Conservation (phyloP, 2,329 filamentous ascomycete genomes). For the Bimuria novae-zelandiae region DNA sequence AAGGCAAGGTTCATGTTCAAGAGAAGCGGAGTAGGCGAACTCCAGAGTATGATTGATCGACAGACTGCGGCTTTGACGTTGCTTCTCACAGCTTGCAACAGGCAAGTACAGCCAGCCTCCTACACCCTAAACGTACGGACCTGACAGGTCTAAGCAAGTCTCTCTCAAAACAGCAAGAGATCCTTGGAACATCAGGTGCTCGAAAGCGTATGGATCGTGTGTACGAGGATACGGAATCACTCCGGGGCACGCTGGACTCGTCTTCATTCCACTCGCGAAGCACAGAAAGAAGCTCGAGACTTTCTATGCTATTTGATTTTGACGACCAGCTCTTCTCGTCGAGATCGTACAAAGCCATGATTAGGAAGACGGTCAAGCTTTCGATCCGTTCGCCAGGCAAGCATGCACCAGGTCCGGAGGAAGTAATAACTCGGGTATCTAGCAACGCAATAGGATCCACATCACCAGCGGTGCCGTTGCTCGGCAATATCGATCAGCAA, state of each 20-base stretch:
- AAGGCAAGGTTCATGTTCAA: conserved; percentile 17
- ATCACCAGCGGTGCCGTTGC: neutral
- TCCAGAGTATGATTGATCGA: conserved; percentile 19
- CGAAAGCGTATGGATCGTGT: conserved; percentile 6
- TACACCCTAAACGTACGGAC: too few species aligned
- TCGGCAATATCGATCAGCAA: neutral
- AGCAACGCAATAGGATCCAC: neutral
- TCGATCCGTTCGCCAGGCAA: neutral
- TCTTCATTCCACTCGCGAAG: conserved; percentile 8
- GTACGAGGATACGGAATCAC: conserved; percentile 14
- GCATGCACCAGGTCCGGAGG: neutral
- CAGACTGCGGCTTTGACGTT: conserved; percentile 20
- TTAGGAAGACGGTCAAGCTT: conserved; percentile 11
- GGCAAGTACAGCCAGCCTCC: too few species aligned
- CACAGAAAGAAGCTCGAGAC: conserved; percentile 16
- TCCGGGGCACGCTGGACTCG: conserved; percentile 13
- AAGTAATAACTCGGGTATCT: neutral
- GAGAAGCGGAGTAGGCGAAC: conserved; percentile 8
- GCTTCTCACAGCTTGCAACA: conserved; percentile 23
- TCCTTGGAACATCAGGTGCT: conserved; percentile 8
- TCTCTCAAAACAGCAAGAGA: conserved; percentile 12
- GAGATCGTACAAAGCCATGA: conserved; percentile 8
- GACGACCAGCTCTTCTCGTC: conserved; percentile 16
- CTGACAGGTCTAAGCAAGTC: too few species aligned
- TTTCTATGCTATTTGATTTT: conserved; percentile 20